phyloP scores from a whole-genome alignment of 2,329 filamentous ascomycete species.

The Alternaria ethzedia region DNA sequence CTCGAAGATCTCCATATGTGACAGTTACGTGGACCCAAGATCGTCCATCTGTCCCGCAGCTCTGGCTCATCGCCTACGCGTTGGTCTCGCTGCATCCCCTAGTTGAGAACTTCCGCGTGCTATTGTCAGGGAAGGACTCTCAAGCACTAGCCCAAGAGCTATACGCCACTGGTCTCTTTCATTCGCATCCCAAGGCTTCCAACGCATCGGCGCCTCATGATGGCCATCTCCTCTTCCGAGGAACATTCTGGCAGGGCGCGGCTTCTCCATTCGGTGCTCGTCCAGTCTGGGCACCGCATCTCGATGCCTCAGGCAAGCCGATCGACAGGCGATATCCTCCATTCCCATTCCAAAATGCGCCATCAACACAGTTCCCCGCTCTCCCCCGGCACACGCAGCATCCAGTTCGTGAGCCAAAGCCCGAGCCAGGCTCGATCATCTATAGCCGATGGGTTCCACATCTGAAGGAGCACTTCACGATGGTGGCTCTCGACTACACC shows the following conservation, averaged over 20 bases:
- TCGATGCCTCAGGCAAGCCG: constrained; percentile 43
- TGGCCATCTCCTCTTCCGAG: constrained; percentile 58
- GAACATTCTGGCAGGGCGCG: constrained; percentile 56
- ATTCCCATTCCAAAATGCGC: constrained; percentile 52
- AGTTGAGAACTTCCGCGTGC: constrained; percentile 54
- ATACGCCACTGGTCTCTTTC: constrained; percentile 52
- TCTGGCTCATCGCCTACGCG: constrained; percentile 57
- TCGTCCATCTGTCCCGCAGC: constrained; percentile 53
- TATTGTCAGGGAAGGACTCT: constrained; percentile 47
- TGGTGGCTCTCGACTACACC: constrained; percentile 73
- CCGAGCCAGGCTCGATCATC: constrained; percentile 70
- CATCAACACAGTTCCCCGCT: constrained; percentile 57
- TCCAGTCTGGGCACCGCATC: constrained; percentile 48
- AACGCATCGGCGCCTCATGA: constrained; percentile 43
- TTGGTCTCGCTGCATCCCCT: constrained; percentile 54
- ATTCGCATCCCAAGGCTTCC: constrained; percentile 50
- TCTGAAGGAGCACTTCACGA: constrained; percentile 76
- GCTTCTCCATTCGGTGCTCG: constrained; percentile 52
- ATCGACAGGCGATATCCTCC: constrained; percentile 51
- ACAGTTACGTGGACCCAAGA: constrained; percentile 51
- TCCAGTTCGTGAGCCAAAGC: constrained; percentile 74
- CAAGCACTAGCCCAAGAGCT: constrained; percentile 50
- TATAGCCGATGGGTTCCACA: constrained; percentile 83
- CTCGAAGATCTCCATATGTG: constrained; percentile 52
- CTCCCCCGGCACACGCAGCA: constrained; percentile 67